phyloP scores from a whole-genome alignment of 495 filamentous ascomycete genomes.

The Stereocaulon alpinum region DNA sequence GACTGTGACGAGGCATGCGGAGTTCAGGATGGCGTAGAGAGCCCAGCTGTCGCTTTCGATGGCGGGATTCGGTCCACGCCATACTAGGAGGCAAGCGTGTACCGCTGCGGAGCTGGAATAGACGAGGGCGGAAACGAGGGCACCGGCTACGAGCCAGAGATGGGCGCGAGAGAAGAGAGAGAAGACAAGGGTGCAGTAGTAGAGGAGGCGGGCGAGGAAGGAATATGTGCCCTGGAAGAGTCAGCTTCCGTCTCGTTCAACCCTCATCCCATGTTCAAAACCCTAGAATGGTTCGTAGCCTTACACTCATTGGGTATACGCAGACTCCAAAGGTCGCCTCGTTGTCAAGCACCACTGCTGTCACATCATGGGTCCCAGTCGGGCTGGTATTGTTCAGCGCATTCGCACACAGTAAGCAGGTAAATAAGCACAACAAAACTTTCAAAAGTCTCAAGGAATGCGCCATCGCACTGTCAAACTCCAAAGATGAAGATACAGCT shows the following conservation, averaged over 20 bases:
- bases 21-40: conserved; percentile 13
- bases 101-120: conserved; percentile 17
- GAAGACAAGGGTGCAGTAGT: conserved; percentile 18
- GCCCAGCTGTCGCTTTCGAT: conserved; percentile 13
- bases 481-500: neutral
- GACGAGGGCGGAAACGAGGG: conserved; percentile 14
- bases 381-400: conserved; percentile 1
- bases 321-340: conserved; percentile 6
- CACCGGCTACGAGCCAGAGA: conserved; percentile 16
- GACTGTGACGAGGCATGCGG: conserved; percentile 12
- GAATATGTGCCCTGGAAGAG: conserved; percentile 12
- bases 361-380: conserved; percentile 3
- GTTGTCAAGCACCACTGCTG: conserved; percentile 6
- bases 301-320: conserved; percentile 12
- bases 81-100: conserved; percentile 14
- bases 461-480: neutral
- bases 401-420: neutral
- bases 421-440: neutral
- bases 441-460: neutral
- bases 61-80: conserved; percentile 8
- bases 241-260: neutral
- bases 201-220: conserved; percentile 16
- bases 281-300: neutral
- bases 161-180: conserved; percentile 11
- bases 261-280: too few species aligned